A percentile compares a stretch with the other conserved stretches of the same genome.
Conservation (phyloP, 179 eudicot genomes). For the Gypsophila paniculata region DNA sequence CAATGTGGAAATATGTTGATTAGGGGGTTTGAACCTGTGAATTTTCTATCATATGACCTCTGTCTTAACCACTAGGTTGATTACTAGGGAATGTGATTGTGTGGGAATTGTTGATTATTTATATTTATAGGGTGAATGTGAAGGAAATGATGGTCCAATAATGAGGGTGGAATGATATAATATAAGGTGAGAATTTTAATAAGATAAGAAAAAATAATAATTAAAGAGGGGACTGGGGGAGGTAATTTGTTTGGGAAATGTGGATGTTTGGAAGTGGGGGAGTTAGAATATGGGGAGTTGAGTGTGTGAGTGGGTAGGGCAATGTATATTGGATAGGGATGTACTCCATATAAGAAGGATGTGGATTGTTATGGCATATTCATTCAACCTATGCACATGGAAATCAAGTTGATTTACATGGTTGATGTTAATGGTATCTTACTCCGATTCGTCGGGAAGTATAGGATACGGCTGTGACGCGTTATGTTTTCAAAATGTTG, state of each 20-base stretch:
- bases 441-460: no score
- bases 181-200: not conserved
- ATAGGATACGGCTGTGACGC: no score
- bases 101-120: not conserved
- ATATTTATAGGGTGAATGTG: not conserved
- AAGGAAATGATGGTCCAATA: not conserved
- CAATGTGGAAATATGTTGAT: no score
- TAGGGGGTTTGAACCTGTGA: no score
- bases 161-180: not conserved
- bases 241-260: constrained; percentile 10
- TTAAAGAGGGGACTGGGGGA: not conserved
- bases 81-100: not conserved
- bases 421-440: not conserved
- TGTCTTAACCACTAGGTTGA: no score
- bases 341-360: not conserved
- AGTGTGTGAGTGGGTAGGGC: not conserved
- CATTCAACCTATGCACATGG: constrained; percentile 11
- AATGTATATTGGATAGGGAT: not conserved
- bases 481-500: no score
- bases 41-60: no score
- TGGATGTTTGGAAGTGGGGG: constrained; percentile 17
- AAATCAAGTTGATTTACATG: constrained; percentile 10
- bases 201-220: not conserved
- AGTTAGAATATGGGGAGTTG: constrained; percentile 9
- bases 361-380: constrained; percentile 18